A percentile compares a stretch with the other conserved stretches of the same genome.
phyloP scores from a whole-genome alignment of 345 rosid species.

The Salix koriyanagi region DNA sequence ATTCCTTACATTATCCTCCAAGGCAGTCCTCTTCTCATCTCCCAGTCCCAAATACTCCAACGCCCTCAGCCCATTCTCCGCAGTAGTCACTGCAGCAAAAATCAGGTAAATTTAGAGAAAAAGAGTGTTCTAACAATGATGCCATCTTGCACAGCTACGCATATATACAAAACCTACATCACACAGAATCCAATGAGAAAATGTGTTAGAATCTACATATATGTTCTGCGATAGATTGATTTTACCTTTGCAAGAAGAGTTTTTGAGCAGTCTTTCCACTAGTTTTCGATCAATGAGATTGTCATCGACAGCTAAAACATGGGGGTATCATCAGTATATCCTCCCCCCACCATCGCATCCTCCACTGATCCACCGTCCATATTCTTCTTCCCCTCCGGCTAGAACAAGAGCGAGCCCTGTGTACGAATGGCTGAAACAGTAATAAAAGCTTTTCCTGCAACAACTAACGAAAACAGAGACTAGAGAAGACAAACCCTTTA shows the following conservation, averaged over 20 bases:
- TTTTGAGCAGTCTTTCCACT: constrained; percentile 44
- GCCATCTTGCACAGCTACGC: too few species aligned
- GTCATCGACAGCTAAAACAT: constrained; percentile 87
- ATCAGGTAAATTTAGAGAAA: neutral
- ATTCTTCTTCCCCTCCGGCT: neutral
- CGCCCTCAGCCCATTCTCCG: constrained; percentile 67
- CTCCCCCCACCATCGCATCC: constrained; percentile 16
- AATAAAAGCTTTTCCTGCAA: neutral
- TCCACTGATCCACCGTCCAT: constrained; percentile 30
- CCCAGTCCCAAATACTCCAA: constrained; percentile 63
- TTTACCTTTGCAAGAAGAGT: constrained; percentile 69
- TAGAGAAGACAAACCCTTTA: too few species aligned
- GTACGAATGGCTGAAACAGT: neutral
- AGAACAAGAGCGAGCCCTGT: too few species aligned
- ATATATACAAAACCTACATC: too few species aligned
- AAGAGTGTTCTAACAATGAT: neutral
- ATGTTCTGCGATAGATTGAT: too few species aligned
- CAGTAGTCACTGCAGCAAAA: constrained; percentile 65
- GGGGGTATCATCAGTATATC: constrained; percentile 38
- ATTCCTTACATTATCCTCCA: constrained; percentile 16
- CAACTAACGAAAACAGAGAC: neutral
- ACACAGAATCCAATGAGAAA: too few species aligned
- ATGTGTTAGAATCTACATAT: too few species aligned
- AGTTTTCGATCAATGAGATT: constrained; percentile 65
- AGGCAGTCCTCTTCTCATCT: constrained; percentile 31